Conservation (phyloP, 2,329 filamentous ascomycete species). For the Ceratocystis lukuohia region DNA sequence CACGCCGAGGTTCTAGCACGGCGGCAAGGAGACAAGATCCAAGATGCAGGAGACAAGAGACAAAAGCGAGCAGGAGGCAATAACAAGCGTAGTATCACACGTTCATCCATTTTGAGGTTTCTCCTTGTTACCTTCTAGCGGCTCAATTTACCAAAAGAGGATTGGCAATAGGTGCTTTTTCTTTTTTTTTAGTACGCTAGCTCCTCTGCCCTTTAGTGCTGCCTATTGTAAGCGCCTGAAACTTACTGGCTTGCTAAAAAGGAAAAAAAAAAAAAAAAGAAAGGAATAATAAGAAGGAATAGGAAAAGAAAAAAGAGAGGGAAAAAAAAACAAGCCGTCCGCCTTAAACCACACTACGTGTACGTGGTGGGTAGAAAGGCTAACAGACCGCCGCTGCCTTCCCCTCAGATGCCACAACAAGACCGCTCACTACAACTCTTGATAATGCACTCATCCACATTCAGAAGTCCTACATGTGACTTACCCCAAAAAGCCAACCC, state of each 20-base stretch:
- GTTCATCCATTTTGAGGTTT: neutral
- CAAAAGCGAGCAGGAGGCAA: neutral
- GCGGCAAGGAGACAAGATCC: neutral
- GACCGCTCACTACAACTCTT: too few species aligned
- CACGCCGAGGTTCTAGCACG: neutral
- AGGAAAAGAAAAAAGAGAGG: too few species aligned
- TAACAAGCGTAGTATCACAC: slow-evolving; percentile 1
- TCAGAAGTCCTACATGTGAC: neutral
- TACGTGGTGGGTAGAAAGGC: too few species aligned
- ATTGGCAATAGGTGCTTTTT: neutral
- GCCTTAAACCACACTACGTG: too few species aligned
- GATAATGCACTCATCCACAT: neutral
- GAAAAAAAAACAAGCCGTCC: too few species aligned
- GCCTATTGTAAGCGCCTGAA: slow-evolving; percentile 6
- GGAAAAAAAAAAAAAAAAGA: too few species aligned
- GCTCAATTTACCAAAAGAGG: slow-evolving; percentile 2
- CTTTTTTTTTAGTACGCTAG: neutral
- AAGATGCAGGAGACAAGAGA: too few species aligned
- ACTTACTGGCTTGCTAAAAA: too few species aligned
- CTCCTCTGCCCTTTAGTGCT: neutral
- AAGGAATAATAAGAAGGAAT: too few species aligned
- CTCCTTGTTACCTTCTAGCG: neutral
- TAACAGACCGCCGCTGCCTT: too few species aligned
- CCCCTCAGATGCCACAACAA: too few species aligned
- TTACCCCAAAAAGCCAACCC: neutral